Evolutionary conservation across 495 filamentous ascomycete genomes (phyloP).

Genomic region (Gamarada debralockiae): DNA sequence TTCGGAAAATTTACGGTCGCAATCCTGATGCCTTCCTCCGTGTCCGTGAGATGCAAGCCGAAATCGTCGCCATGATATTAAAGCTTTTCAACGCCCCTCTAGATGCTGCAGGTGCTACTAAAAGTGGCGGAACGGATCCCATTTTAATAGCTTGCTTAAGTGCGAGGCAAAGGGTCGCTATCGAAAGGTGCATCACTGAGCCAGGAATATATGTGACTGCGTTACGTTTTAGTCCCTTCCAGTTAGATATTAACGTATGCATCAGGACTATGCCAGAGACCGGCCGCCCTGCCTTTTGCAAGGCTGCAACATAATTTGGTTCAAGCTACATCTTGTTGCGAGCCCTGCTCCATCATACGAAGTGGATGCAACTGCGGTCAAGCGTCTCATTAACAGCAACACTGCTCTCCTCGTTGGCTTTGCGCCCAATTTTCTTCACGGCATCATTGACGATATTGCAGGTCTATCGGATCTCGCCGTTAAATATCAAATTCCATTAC

Average conservation of each 20-base stretch:
- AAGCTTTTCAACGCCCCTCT: constrained; percentile 86
- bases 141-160: constrained; percentile 92
- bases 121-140: constrained; percentile 90
- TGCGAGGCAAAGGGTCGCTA: constrained; percentile 82
- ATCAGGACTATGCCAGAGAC: constrained; percentile 92
- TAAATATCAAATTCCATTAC: constrained; percentile 74
- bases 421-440: constrained; percentile 96
- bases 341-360: constrained; percentile 84
- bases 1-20: constrained; percentile 89
- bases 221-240: constrained; percentile 15
- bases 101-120: constrained; percentile 82
- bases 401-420: constrained; percentile 93
- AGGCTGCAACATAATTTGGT: constrained; percentile 90
- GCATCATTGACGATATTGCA: constrained; percentile 93
- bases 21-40: constrained; percentile 99
- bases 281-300: constrained; percentile 92
- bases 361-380: constrained; percentile 71
- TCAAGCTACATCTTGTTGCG: constrained; percentile 83
- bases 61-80: constrained; percentile 95
- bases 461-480: constrained; percentile 80
- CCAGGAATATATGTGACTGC: constrained; percentile 74
- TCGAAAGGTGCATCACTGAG: constrained; percentile 81
- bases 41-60: constrained; percentile 98
- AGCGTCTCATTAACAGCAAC: constrained; percentile 89
- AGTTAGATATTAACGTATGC: constrained; percentile 5